Evolutionary conservation across 352 stramenopile genomes (phyloP), one percentile per base, ranked within the genome.

Genomic region (Phytopythium oedochilum): DNA sequence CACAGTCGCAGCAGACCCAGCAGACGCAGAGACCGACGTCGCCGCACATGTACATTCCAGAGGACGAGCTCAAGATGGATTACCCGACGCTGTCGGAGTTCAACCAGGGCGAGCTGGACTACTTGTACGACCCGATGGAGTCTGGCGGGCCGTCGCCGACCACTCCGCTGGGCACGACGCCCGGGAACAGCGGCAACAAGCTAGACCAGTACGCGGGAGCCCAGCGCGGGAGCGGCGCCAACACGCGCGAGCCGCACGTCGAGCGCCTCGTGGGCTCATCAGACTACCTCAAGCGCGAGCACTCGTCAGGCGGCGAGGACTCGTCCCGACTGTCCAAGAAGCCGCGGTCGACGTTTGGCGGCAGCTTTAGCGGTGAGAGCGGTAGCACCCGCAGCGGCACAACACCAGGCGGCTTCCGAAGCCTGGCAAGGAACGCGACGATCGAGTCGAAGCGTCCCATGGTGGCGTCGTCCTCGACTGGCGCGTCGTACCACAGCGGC

Each of bases 21-120:
- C 60, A 60, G 23, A 59, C 64, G 20, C 50, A 61, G 17, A 39
- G 59, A 18, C 54, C 68, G 1, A 47, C 61, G 47, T 55, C 60
- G 23, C 47, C 55, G 40, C 70, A 63, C 26, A 62, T 78, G 26
- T 78, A 78, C 50, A 63, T 78, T 4, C 46, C 63, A n/a, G 78
- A 89, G 32, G 81, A 88, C 29, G 81, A 91, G 55, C 48, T 88
- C 12, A 88, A 87, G 61, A 83, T 90, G 66, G 80, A 85, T 7
- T 92, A 89, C 52, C 63, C 75, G 17, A 71, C 82, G 34, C 53
- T 92, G 14, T 48, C 72, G 0, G 79, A 89, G 49, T 73, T 92
- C 57, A 88, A 86, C 62, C 79, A 90, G 40, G 66, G 65, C 25
- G 82, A 92, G 46, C 63, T 92, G 51, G 79, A 92, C 48, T 89